Evolutionary conservation across 139 green algal species (phyloP), one percentile per base, ranked within the genome.

Genomic region (Marvania coccoides): DNA sequence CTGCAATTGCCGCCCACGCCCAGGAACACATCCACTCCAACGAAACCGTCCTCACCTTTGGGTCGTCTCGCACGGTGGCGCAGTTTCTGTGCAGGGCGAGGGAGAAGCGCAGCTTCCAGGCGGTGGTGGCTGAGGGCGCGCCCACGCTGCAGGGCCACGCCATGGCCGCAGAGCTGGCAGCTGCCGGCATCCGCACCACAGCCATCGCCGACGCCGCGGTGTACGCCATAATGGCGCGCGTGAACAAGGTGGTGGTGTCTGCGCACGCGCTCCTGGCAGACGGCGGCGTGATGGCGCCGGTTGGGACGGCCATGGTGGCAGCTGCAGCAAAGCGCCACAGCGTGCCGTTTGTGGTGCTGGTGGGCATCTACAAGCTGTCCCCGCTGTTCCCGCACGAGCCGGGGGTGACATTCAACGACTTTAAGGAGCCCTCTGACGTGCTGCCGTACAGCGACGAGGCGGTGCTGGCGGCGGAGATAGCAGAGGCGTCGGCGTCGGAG

Each of bases 211-310:
- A 99, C 72, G 74, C 81, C 8, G 83, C 90, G n/a, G 81, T 97
- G 19, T 98, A 95, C 82, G 92, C 94, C 36, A 92, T 98, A 80
- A 97, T 98, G 93, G 86, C 92, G 4, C 84, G 93, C 28, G 85
- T 89, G 10, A 95, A 97, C 83, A 93, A 98, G 85, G 93, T 97
- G 38, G 65, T 98, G 47, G 74, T 97, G 14, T 86, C 86, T 2
- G 85, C 90, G 5, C 89, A 96, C 24, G 87, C 85, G 5, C 79
- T 99, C 54, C 86, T 99, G 47, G 93, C 93, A 29, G 94, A 98
- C 69, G 94, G 94, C 23, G 91, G 92, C 51, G 77, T 96, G 6
- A 90, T 98, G 48, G 86, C 87, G 2, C 80, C 81, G 1, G 71
- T 78, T 5, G 93, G 94, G 24, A 77, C 76, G 3, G 78, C 89